phyloP scores from a whole-genome alignment of 2,329 filamentous ascomycete genomes.

The Proliferodiscus dingleyae region DNA sequence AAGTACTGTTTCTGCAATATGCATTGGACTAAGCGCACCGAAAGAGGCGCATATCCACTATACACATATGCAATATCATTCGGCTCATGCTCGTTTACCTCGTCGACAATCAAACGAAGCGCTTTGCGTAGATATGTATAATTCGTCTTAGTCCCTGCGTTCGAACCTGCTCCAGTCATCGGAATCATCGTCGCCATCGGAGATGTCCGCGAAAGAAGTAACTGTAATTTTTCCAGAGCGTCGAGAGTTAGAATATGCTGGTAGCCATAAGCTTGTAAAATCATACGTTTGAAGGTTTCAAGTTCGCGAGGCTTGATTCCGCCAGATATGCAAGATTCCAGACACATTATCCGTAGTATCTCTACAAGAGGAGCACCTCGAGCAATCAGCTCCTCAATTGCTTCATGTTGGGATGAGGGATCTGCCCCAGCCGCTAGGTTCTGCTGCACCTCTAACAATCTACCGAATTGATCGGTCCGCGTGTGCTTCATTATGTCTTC shows the following conservation, averaged over 20 bases:
- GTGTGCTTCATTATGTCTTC: slow-evolving; percentile 96
- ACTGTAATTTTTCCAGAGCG: slow-evolving; percentile 81
- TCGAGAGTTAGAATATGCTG: slow-evolving; percentile 89
- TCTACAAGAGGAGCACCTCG: slow-evolving; percentile 76
- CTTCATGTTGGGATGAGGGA: slow-evolving; percentile 81
- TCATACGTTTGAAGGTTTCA: slow-evolving; percentile 80
- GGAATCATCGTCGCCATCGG: slow-evolving; percentile 78
- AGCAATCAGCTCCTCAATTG: slow-evolving; percentile 90
- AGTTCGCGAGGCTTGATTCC: slow-evolving; percentile 85
- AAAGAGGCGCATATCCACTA: slow-evolving; percentile 91
- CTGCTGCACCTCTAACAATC: slow-evolving; percentile 88
- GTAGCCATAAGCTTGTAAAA: slow-evolving; percentile 90
- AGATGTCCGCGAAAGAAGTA: slow-evolving; percentile 73
- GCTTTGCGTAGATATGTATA: slow-evolving; percentile 84
- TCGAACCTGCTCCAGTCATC: slow-evolving; percentile 54
- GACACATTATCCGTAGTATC: slow-evolving; percentile 78
- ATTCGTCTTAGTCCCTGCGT: slow-evolving; percentile 71
- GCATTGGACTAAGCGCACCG: slow-evolving; percentile 85
- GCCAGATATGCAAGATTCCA: slow-evolving; percentile 86
- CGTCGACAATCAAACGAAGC: slow-evolving; percentile 85
- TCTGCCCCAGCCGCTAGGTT: slow-evolving; percentile 89
- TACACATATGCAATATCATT: slow-evolving; percentile 98
- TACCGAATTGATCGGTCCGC: slow-evolving; percentile 81
- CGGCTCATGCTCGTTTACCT: slow-evolving; percentile 91
- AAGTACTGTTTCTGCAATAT: slow-evolving; percentile 88